Evolutionary conservation across 2,329 filamentous ascomycete genomes (phyloP), one percentile per base, ranked within the genome.

Genomic region (Aspergillus fijiensis): DNA sequence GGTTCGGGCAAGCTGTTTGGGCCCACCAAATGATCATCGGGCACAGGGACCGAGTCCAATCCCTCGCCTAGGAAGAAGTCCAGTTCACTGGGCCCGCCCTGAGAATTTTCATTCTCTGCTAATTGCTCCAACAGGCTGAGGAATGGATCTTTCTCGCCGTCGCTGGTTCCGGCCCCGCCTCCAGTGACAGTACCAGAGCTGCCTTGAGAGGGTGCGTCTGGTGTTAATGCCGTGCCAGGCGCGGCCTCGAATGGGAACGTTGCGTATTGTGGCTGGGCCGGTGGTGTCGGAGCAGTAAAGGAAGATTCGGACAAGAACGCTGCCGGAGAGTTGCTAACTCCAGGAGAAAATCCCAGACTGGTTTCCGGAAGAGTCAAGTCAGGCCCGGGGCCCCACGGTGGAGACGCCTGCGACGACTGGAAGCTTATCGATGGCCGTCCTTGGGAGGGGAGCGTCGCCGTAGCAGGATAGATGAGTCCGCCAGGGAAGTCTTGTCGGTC

Each of bases 61-160:
- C 61, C 61, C 49, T 65, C 83, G 3, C 75, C 76, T 21, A 93
- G 77, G 70, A 93, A 93, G 76, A 91, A 93, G 72, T 94, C 90
- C 68, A 95, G 77, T 70, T 94, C 90, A 65, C 84, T 88, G 12
- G 88, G 89, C 10, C 87, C 85, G 0, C 88, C 89, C 55, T 85
- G 72, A 7, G 69, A 72, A 59, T 89, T 84, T 74, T 94, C 90
- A 68, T 91, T 92, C 74, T 95, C 90, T 0, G 90, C 91, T 60
- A 95, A 81, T 76, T 95, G 90, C 72, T 95, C 91, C 39, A 95
- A 78, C 48, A 95, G 76, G 62, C 85, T 90, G 47, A 95, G 75
- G 70, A 96, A 95, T 0, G 91, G 90, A 70, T 95, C 91, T 67
- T 90, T 92, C 65, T 94, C 90, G 21, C 87, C 82, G 2, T 77